A percentile compares a stretch with the other conserved stretches of the same genome.
These are phyloP conservation scores for Penicillium capsulatum DNA, from an alignment of 2,329 filamentous ascomycete genomes.

Conservation along the genomic window DNA sequence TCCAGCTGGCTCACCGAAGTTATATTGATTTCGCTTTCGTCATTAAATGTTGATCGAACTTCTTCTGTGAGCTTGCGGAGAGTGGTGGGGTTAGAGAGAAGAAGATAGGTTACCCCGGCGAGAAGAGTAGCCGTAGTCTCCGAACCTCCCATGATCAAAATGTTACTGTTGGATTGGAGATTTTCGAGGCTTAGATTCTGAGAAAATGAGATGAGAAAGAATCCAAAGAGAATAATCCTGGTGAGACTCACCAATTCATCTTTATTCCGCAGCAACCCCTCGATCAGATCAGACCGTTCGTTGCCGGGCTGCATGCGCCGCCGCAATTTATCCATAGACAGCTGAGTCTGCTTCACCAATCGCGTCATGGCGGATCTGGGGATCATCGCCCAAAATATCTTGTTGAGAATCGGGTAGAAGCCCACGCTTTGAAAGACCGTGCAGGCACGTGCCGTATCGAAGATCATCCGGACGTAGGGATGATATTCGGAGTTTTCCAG, in stretches of 20 bases:
- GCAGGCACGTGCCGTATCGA: constrained; percentile 14
- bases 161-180: constrained; percentile 1
- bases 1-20: constrained; percentile 17
- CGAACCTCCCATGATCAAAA: constrained; percentile 8
- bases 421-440: constrained; percentile 1
- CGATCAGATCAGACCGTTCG: constrained; percentile 5
- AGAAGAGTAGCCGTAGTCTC: constrained; percentile 48
- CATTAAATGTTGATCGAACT: constrained; percentile 37
- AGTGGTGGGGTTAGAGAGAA: constrained; percentile 34
- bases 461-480: constrained; percentile 22
- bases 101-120: constrained; percentile 39
- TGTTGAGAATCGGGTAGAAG: constrained; percentile 2
- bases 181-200: constrained; percentile 9
- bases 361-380: background rate
- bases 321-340: constrained; percentile 3
- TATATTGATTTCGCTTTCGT: constrained; percentile 39
- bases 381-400: constrained; percentile 1
- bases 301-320: constrained; percentile 1
- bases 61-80: constrained; percentile 36
- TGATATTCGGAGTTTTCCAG: constrained; percentile 20
- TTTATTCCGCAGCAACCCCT: constrained; percentile 1
- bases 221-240: background rate
- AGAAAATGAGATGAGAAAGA: constrained; percentile 1
- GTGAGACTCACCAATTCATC: background rate
- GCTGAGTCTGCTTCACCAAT: background rate